These are phyloP conservation scores for Pseudovirgaria hyperparasitica DNA, from an alignment of 2,329 filamentous ascomycete genomes.

Conservation along the genomic window DNA sequence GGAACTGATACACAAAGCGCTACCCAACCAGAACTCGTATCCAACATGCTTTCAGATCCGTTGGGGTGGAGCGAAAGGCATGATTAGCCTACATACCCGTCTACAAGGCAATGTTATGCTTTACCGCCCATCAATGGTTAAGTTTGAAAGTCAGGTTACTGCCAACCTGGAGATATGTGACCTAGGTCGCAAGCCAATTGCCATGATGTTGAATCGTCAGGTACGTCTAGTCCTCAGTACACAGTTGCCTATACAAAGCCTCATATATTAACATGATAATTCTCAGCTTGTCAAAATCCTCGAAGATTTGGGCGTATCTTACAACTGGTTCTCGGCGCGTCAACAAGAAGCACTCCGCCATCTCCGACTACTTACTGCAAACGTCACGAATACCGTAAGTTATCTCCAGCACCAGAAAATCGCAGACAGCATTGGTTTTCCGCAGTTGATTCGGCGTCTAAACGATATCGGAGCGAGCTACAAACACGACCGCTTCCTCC, in stretches of 20 bases:
- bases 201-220: slow-evolving; percentile 53
- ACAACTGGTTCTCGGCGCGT: slow-evolving; percentile 46
- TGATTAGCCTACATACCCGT: slow-evolving; percentile 56
- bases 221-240: slow-evolving; percentile 1
- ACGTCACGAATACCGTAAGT: slow-evolving; percentile 44
- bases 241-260: not conserved
- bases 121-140: slow-evolving; percentile 65
- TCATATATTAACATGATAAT: slow-evolving; percentile 3
- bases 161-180: slow-evolving; percentile 59
- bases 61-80: slow-evolving; percentile 63
- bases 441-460: slow-evolving; percentile 47
- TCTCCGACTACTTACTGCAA: slow-evolving; percentile 45
- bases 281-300: slow-evolving; percentile 65
- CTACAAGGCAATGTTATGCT: slow-evolving; percentile 46
- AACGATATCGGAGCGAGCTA: slow-evolving; percentile 48
- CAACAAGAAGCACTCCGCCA: slow-evolving; percentile 47
- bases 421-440: slow-evolving; percentile 44
- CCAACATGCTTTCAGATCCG: slow-evolving; percentile 65
- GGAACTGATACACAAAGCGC: slow-evolving; percentile 41
- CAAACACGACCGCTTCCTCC: slow-evolving; percentile 52
- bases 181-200: slow-evolving; percentile 51
- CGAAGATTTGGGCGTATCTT: slow-evolving; percentile 55
- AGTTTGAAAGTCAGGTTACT: slow-evolving; percentile 46
- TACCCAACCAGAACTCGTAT: slow-evolving; percentile 27
- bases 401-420: slow-evolving; percentile 51